A percentile compares a stretch with the other conserved stretches of the same genome.
Evolutionary conservation across 2,329 filamentous ascomycete genomes (phyloP).

Genomic region (Aspergillus niger): DNA sequence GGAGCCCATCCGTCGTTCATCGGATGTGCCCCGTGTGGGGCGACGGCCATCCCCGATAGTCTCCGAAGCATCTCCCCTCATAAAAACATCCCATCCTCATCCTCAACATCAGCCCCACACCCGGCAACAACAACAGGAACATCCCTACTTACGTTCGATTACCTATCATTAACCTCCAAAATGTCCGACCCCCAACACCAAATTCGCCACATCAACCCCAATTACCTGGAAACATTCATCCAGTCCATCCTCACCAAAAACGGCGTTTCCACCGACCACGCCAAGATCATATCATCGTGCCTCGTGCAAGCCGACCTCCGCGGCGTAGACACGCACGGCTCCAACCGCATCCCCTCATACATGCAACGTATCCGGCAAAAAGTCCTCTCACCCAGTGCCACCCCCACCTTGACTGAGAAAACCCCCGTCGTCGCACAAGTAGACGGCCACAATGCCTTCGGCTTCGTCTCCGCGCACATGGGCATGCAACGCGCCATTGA

Average conservation of each 20-base stretch:
- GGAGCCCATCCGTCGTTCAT: not conserved
- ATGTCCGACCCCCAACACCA: conserved; percentile 8
- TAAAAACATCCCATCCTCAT: not conserved
- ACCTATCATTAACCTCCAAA: not conserved
- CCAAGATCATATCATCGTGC: conserved; percentile 64
- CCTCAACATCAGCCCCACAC: not conserved
- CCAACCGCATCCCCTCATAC: conserved; percentile 77
- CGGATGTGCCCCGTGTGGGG: not conserved
- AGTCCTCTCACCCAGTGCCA: conserved; percentile 63
- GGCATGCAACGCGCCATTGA: conserved; percentile 69
- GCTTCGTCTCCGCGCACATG: conserved; percentile 68
- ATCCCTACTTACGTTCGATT: not conserved
- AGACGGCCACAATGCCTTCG: conserved; percentile 71
- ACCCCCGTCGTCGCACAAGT: conserved; percentile 73
- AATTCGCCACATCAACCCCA: conserved; percentile 22
- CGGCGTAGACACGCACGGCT: conserved; percentile 77
- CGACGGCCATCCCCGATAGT: not conserved
- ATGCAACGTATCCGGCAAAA: conserved; percentile 70
- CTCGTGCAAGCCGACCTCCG: conserved; percentile 75
- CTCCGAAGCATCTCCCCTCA: not conserved
- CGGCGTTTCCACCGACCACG: conserved; percentile 61
- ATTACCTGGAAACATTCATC: conserved; percentile 28
- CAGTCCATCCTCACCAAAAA: conserved; percentile 42
- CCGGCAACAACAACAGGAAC: not conserved
- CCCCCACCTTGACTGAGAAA: conserved; percentile 60